Percentiles rank a stretch among this genome's conserved stretches.
Evolutionary conservation across 495 filamentous ascomycete genomes (phyloP).

Genomic region (Annulohypoxylon bovei): DNA sequence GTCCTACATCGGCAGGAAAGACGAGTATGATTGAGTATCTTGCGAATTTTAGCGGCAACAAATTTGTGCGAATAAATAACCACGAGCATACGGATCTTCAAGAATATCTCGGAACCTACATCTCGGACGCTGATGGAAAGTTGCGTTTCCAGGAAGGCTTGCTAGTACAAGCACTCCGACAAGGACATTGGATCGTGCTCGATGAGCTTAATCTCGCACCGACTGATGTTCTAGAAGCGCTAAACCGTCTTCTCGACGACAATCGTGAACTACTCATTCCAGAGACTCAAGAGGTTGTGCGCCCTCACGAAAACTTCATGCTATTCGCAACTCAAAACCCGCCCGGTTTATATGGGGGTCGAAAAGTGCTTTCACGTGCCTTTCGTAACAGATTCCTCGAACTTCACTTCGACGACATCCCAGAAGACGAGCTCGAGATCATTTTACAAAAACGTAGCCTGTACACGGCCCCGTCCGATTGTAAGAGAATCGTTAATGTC

Average conservation of each 20-base stretch:
- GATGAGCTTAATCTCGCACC: slow-evolving; percentile 97
- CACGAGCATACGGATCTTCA: slow-evolving; percentile 99
- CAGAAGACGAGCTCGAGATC: slow-evolving; percentile 90
- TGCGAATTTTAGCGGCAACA: slow-evolving; percentile 93
- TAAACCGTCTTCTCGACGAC: slow-evolving; percentile 95
- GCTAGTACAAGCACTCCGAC: slow-evolving; percentile 88
- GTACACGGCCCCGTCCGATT: slow-evolving; percentile 89
- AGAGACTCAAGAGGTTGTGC: slow-evolving; percentile 93
- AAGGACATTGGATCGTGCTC: slow-evolving; percentile 97
- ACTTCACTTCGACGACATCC: slow-evolving; percentile 97
- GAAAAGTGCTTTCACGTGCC: slow-evolving; percentile 90
- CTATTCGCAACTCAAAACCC: slow-evolving; percentile 99
- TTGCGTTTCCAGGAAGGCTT: slow-evolving; percentile 92
- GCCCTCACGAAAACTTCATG: slow-evolving; percentile 94
- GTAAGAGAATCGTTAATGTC: slow-evolving; percentile 87
- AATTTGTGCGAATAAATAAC: slow-evolving; percentile 98
- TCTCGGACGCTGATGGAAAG: slow-evolving; percentile 84
- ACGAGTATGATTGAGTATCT: slow-evolving; percentile 99
- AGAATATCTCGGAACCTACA: slow-evolving; percentile 95
- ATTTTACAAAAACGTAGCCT: slow-evolving; percentile 89
- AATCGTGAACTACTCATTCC: slow-evolving; percentile 98
- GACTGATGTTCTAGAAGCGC: slow-evolving; percentile 93
- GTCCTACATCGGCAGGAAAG: slow-evolving; percentile 95
- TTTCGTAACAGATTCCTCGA: slow-evolving; percentile 98
- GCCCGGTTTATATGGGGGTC: slow-evolving; percentile 91